These are phyloP conservation scores for Emmonsia crescens DNA, from an alignment of 2,329 filamentous ascomycete species.

Conservation along the genomic window DNA sequence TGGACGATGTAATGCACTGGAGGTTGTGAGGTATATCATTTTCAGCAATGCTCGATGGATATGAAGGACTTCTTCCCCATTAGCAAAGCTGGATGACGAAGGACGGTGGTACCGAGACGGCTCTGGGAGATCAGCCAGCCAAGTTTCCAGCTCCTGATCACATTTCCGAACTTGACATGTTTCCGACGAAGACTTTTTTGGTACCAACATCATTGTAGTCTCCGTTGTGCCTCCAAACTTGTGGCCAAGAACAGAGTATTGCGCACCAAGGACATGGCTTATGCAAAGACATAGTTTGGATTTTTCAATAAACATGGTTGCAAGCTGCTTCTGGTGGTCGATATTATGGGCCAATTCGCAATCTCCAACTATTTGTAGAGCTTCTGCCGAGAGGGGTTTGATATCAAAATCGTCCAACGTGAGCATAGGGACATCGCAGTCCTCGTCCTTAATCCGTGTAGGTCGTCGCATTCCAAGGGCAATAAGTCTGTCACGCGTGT, in stretches of 20 bases:
- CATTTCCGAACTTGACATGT: slow-evolving; percentile 67
- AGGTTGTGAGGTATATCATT: slow-evolving; percentile 86
- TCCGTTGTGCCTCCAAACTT: slow-evolving; percentile 62
- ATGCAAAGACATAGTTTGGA: slow-evolving; percentile 82
- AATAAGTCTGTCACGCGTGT: slow-evolving; percentile 87
- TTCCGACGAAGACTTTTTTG: slow-evolving; percentile 77
- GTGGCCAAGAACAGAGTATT: slow-evolving; percentile 83
- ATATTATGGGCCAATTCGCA: slow-evolving; percentile 62
- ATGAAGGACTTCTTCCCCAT: slow-evolving; percentile 41
- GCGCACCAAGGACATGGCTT: slow-evolving; percentile 76
- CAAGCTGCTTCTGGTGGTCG: slow-evolving; percentile 64
- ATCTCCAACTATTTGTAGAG: slow-evolving; percentile 56
- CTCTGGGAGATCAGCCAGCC: slow-evolving; percentile 61
- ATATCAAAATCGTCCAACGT: slow-evolving; percentile 76
- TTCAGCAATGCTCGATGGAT: slow-evolving; percentile 78
- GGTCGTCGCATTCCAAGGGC: slow-evolving; percentile 88
- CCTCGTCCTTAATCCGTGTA: slow-evolving; percentile 83
- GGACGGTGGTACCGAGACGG: slow-evolving; percentile 60
- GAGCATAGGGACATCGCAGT: slow-evolving; percentile 89
- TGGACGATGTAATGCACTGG: slow-evolving; percentile 82
- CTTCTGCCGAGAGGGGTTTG: slow-evolving; percentile 53
- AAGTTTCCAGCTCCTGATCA: slow-evolving; percentile 66
- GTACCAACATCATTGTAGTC: slow-evolving; percentile 77
- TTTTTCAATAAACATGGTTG: slow-evolving; percentile 83
- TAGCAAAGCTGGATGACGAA: slow-evolving; percentile 45